These are phyloP conservation scores for Gnaphalium uliginosum DNA, from an alignment of 129 eudicot genomes.

Conservation along the genomic window DNA sequence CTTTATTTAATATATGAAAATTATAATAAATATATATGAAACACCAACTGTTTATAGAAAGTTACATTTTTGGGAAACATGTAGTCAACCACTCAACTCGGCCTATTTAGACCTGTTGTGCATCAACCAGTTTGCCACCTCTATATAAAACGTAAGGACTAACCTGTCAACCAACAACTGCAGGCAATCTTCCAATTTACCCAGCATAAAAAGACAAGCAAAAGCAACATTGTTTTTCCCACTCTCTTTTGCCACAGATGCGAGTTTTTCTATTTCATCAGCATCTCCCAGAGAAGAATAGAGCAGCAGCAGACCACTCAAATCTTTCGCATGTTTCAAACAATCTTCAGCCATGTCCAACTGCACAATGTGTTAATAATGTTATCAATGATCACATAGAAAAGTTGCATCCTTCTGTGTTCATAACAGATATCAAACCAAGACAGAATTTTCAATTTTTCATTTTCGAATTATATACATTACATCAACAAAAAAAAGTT, in stretches of 20 bases:
- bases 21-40: neutral
- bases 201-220: constrained; percentile 83
- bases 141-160: constrained; percentile 7
- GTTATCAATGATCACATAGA: constrained; percentile 9
- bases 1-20: neutral
- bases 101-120: neutral
- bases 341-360: constrained; percentile 90
- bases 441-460: neutral
- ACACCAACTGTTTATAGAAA: neutral
- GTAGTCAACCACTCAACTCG: neutral
- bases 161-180: constrained; percentile 84
- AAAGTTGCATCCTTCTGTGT: neutral
- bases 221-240: constrained; percentile 93
- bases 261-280: constrained; percentile 74
- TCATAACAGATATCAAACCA: neutral
- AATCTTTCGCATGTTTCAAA: constrained; percentile 79
- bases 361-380: constrained; percentile 37
- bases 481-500: neutral
- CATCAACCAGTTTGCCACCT: neutral
- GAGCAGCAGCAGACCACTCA: constrained; percentile 84
- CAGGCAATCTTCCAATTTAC: constrained; percentile 86
- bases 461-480: neutral
- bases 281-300: constrained; percentile 90
- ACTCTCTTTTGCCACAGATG: constrained; percentile 69
- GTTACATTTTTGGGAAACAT: neutral